A percentile compares a stretch with the other conserved stretches of the same genome.
Conservation (phyloP, 176 grass and related monocot species). For the Elymus sibiricus region DNA sequence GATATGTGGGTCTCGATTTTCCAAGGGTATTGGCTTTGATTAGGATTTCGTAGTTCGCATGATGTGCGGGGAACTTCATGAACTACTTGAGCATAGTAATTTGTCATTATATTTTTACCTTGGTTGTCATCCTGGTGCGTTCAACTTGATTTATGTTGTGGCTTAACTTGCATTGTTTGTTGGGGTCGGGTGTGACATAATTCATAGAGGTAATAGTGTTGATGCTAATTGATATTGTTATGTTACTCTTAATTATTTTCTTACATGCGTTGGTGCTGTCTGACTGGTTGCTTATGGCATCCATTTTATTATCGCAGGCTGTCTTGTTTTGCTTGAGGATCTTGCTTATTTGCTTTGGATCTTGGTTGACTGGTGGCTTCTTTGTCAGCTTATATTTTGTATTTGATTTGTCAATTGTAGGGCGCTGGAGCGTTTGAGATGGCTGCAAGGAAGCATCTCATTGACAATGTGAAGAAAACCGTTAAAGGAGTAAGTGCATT, state of each 20-base stretch:
- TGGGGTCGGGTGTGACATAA: neutral
- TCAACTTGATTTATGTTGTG: neutral
- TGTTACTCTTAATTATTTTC: neutral
- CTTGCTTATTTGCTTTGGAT: neutral
- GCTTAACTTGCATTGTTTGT: neutral
- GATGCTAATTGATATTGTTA: neutral
- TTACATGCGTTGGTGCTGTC: neutral
- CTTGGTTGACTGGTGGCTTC: neutral
- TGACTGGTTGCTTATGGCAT: neutral
- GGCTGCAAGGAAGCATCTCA: constrained; percentile 90
- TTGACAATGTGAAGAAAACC: constrained; percentile 89
- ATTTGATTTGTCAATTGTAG: constrained; percentile 31
- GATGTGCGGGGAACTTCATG: neutral
- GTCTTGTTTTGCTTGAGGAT: neutral
- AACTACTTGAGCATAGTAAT: neutral
- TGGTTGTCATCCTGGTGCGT: neutral
- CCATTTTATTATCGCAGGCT: neutral
- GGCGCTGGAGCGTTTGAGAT: constrained; percentile 96
- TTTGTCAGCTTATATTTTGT: neutral
- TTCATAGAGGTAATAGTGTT: neutral
- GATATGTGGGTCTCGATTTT: neutral
- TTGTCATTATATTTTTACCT: neutral
- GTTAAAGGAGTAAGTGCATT: constrained; percentile 74
- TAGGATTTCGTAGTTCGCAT: neutral
- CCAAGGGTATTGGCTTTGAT: neutral